Evolutionary conservation across 2,329 filamentous ascomycete species (phyloP), one percentile per base, ranked within the genome.

Genomic region (Pyricularia grisea): DNA sequence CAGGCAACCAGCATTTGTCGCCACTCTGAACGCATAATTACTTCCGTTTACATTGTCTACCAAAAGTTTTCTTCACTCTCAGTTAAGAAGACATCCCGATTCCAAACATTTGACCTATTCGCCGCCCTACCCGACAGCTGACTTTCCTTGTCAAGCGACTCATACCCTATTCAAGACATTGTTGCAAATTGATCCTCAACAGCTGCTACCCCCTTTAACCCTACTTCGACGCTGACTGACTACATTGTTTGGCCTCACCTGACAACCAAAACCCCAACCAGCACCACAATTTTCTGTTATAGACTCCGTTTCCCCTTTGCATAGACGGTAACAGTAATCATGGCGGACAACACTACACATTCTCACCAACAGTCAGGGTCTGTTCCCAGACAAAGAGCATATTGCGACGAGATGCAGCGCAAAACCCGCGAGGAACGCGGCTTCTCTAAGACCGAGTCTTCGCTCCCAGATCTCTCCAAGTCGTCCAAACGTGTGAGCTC

Each of bases 371-470:
- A 61, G 11, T 30, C 60, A 28, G 60, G 27, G 11, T 28, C 60
- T 63, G 23, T 17, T 28, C 25, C 60, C 27, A 25, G 60, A 28
- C 60, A 63, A 27, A 63, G 66, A 67, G 66, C 66, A 31, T 27
- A 67, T 27, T 67, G 67, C 67, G 67, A 70, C 75, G 80, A 81
- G 36, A 83, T 87, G 81, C 84, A 87, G 76, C 70, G 79, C 58
- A 80, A 79, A 68, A 86, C 85, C 11, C 80, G 85, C 72, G 78
- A 79, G 72, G 78, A 82, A 69, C 78, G 80, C 68, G 78, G 80
- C 68, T 88, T 88, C 72, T 78, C 81, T 69, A 79, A 84, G 71
- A 76, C 82, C 71, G 85, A 87, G 75, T 78, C 80, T 36, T 79
- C 78, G 30, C 79, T 88, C 31, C 79, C 79, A 30, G 76, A 73